Evolutionary conservation across 2,329 filamentous ascomycete species (phyloP).

Genomic region (Verticillium zaregamsianum): DNA sequence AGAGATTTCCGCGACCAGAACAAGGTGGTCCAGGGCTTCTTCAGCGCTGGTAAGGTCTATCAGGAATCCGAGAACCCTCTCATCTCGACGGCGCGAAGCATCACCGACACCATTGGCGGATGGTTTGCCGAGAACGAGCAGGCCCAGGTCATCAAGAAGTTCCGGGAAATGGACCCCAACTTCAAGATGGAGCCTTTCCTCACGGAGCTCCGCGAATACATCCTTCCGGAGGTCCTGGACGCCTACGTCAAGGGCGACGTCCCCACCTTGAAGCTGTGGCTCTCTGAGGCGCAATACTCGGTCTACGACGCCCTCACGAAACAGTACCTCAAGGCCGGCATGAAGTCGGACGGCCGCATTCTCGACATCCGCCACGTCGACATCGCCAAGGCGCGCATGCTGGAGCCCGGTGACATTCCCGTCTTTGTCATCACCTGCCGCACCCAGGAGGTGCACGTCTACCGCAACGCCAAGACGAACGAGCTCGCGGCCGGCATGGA

Average conservation of each 20-base stretch:
- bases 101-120: conserved; percentile 86
- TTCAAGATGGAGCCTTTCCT: conserved; percentile 96
- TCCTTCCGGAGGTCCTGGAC: conserved; percentile 92
- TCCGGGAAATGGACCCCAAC: conserved; percentile 88
- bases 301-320: conserved; percentile 96
- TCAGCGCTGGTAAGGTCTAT: conserved; percentile 81
- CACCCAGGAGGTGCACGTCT: conserved; percentile 97
- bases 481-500: conserved; percentile 96
- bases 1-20: conserved; percentile 88
- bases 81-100: conserved; percentile 86
- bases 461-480: conserved; percentile 84
- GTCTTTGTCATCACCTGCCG: conserved; percentile 97
- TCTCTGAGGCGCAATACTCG: conserved; percentile 92
- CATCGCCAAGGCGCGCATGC: conserved; percentile 72
- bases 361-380: conserved; percentile 94
- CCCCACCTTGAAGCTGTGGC: conserved; percentile 88
- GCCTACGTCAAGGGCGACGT: conserved; percentile 96
- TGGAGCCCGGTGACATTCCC: conserved; percentile 83
- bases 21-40: conserved; percentile 82
- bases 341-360: conserved; percentile 93
- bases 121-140: conserved; percentile 99
- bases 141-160: conserved; percentile 95
- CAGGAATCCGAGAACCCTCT: conserved; percentile 97
- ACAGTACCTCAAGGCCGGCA: conserved; percentile 88
- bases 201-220: conserved; percentile 94